Base-by-base conservation (phyloP, 2,329 filamentous ascomycete species). In the Amphichorda felina region DNA sequence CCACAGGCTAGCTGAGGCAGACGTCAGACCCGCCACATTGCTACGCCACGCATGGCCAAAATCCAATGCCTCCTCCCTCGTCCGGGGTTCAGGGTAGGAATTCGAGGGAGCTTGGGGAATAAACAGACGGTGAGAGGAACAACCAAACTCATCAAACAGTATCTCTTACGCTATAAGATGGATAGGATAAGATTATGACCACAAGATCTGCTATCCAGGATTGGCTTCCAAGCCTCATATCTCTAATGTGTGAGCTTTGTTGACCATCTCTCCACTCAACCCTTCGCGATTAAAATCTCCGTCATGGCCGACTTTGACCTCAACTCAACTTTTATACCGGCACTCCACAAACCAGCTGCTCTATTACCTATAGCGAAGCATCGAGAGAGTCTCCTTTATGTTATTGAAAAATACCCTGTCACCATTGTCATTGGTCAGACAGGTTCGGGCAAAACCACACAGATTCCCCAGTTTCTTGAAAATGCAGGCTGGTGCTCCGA, bases 341-440 rank as follows among this genome's bases (percentile, higher is more conserved):
- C 85, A 15, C 67, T 95, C 13, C 83, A 95, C 59, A 94, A 91
- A 51, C 88, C 89, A 1, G 64, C 86, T 4, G 71, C 81, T 7
- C 64, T 95, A 2, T 69, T 98, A 2, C 89, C 91, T 1, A 95
- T 98, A 41, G 76, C 88, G 22, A 82, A 82, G 45, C 81, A 96
- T 47, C 77, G 76, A 42, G 70, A 91, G 38, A 76, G 70, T 36
- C 64, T 98, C 2, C 70, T 95, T 2, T 96, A 94, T 57, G 70
- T 88, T 11, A 73, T 95, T 39, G 89, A 96, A 55, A 87, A 75
- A 7, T 75, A 76, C 43, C 80, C 83, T 0, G 80, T 96, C 38
- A 89, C 84, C 0, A 85, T 96, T 34, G 76, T 96, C 10, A 78
- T 96, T 37, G 91, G 89, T 8, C 87, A 95, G 53, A 96, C 91